Base-by-base conservation (phyloP, 495 filamentous ascomycete species). In the Parathielavia appendiculata region DNA sequence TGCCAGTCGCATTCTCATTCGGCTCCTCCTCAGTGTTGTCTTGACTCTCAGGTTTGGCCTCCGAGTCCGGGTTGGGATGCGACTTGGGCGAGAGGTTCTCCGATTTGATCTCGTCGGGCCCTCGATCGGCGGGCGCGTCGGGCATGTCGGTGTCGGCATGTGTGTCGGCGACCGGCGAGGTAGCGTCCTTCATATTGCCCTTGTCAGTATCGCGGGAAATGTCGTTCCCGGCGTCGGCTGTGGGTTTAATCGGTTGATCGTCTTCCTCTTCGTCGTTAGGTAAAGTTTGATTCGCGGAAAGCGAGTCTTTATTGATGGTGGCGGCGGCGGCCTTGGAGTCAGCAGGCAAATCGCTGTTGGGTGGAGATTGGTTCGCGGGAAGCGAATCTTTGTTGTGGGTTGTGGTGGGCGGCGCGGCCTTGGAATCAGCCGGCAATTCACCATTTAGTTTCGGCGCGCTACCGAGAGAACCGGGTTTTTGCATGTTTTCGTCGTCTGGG, bases 91-190 rank as follows among this genome's bases (percentile, higher is more conserved):
- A 41, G 10, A 35, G 50, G 1, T 52, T 46, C 0, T 34, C 32
- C 17, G 47, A 34, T 23, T 11, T 16, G 32, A 61, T 47, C 4
- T 39, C 50, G n/a, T 57, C 52, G 1, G 53, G 6, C 9, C 34
- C 22, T 20, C 47, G 46, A 13, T 49, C 57, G 19, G 53, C 32
- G n/a, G 67, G 64, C 52, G 64, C 69, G 60, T 75, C 69, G 1
- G 65, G 50, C 69, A 73, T 73, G 4, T 73, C 70, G 11, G 60
- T 63, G 40, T 71, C 67, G 38, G 26, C 3, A 6, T 2, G 26
- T 3, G 26, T 6, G 26, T 30, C 3, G 26, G 26, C 26, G 26
- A 54, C 40, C 23, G 64, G 59, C 20, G 50, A 38, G 9, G 49
- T 16, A 6, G 54, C 44, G 13, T 54, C 23, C 0, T 54, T 55